Evolutionary conservation across 208 protist genomes (phyloP).

Genomic region (Vickermania ingenoplastis): DNA sequence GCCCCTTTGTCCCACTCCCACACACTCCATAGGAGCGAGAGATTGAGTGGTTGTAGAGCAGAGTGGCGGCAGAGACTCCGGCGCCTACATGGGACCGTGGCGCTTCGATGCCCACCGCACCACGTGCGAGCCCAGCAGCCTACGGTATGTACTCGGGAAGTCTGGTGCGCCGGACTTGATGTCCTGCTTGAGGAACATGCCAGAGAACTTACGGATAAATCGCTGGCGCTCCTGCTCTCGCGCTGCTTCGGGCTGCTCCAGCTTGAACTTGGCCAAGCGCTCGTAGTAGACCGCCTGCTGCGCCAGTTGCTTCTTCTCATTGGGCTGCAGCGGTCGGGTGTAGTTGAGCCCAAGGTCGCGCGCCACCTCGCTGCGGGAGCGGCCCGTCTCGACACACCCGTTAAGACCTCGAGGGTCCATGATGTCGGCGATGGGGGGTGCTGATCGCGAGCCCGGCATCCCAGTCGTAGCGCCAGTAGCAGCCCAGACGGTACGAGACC

Average conservation of each 20-base stretch:
- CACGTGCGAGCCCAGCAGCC: conserved; percentile 76
- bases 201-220: conserved; percentile 85
- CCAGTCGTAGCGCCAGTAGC: conserved; percentile 89
- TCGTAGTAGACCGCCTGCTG: conserved; percentile 87
- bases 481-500: conserved; percentile 77
- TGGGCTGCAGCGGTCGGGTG: conserved; percentile 79
- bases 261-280: conserved; percentile 83
- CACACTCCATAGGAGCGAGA: too few species aligned
- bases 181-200: conserved; percentile 85
- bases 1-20: too few species aligned
- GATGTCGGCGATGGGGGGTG: conserved; percentile 74
- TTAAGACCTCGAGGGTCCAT: conserved; percentile 82
- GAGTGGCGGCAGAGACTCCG: too few species aligned
- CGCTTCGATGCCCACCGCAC: conserved; percentile 85
- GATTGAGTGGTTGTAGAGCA: too few species aligned
- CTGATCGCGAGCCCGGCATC: conserved; percentile 81
- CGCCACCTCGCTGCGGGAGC: conserved; percentile 82
- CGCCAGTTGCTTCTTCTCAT: conserved; percentile 86
- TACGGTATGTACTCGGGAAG: conserved; percentile 83
- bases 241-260: conserved; percentile 84
- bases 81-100: conserved; percentile 83
- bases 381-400: conserved; percentile 87
- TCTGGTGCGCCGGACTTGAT: conserved; percentile 74
- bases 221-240: conserved; percentile 73
- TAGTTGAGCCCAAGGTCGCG: conserved; percentile 84